Evolutionary conservation across 2,329 filamentous ascomycete species (phyloP).

Genomic region (Sporothrix curviconia): DNA sequence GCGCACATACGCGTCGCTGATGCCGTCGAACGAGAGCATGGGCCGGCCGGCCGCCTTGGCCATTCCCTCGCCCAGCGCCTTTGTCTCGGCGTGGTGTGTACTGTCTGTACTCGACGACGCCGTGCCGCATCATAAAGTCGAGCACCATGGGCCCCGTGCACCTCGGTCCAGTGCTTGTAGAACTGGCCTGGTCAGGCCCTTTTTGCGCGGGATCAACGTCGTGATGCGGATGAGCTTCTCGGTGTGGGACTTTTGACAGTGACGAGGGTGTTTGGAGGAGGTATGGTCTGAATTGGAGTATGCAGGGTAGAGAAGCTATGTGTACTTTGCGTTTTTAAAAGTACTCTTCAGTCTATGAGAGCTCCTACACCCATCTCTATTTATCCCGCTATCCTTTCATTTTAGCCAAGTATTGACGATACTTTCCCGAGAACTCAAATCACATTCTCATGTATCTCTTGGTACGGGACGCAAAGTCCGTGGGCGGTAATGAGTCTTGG

Average conservation of each 20-base stretch:
- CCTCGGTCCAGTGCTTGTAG: slow-evolving; percentile 20
- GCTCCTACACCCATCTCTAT: too few relatives aligned
- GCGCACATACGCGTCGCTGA: slow-evolving; percentile 13
- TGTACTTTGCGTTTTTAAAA: too few relatives aligned
- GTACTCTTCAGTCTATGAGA: too few relatives aligned
- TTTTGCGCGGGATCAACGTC: slow-evolving; percentile 19
- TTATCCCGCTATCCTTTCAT: too few relatives aligned
- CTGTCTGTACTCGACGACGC: slow-evolving; percentile 17
- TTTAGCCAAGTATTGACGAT: too few relatives aligned
- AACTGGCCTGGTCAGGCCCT: slow-evolving; percentile 17
- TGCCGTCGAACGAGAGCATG: slow-evolving; percentile 13
- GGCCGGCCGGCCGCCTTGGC: slow-evolving; percentile 15
- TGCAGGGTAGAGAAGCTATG: too few relatives aligned
- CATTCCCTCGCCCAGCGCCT: slow-evolving; percentile 15
- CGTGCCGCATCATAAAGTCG: slow-evolving; percentile 21
- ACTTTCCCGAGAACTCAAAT: too few relatives aligned
- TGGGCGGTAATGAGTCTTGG: too few relatives aligned
- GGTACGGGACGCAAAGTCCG: too few relatives aligned
- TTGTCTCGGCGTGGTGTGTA: slow-evolving; percentile 16
- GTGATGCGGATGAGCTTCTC: slow-evolving; percentile 21
- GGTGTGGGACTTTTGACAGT: slow-evolving; percentile 4
- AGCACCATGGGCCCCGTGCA: slow-evolving; percentile 19
- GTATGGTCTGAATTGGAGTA: too few relatives aligned
- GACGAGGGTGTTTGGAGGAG: background rate
- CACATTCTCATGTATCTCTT: too few relatives aligned